phyloP scores from a whole-genome alignment of 140 eudicot genomes.

The Senecio squalidus region DNA sequence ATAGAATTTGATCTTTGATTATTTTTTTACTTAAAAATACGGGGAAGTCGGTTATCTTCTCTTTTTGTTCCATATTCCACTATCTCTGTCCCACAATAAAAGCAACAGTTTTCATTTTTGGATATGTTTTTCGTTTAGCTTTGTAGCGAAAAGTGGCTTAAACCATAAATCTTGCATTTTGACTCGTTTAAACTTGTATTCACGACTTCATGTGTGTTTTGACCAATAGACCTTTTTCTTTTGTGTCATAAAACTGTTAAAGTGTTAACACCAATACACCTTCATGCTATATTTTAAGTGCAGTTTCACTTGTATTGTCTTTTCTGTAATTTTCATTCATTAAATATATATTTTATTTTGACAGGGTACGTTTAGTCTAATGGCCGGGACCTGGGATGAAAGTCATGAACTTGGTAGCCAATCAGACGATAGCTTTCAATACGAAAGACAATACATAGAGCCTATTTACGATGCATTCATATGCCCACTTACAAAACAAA shows the following conservation, averaged over 20 bases:
- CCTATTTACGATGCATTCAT: constrained; percentile 83
- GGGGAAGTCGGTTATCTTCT: not conserved
- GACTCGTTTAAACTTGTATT: not conserved
- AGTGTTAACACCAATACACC: not conserved
- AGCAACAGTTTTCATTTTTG: not conserved
- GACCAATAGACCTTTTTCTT: not conserved
- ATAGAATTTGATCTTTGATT: not conserved
- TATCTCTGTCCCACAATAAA: not conserved
- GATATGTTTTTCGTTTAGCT: not conserved
- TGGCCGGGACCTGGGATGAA: constrained; percentile 83
- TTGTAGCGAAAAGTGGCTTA: not conserved
- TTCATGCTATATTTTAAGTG: too few relatives aligned
- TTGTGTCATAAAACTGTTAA: not conserved
- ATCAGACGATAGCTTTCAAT: constrained; percentile 71
- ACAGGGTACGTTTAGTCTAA: constrained; percentile 29
- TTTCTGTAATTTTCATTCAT: too few relatives aligned
- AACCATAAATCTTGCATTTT: not conserved
- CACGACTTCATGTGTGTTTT: not conserved
- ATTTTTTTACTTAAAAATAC: not conserved
- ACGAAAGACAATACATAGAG: constrained; percentile 61
- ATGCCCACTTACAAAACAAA: constrained; percentile 81
- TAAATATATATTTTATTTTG: not conserved
- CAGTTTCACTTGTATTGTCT: not conserved
- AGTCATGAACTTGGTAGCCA: constrained; percentile 62
- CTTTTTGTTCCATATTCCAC: not conserved